A percentile compares a stretch with the other conserved stretches of the same genome.
These are phyloP conservation scores for Ascochyta lentis DNA, from an alignment of 2,329 filamentous ascomycete genomes.

Conservation along the genomic window DNA sequence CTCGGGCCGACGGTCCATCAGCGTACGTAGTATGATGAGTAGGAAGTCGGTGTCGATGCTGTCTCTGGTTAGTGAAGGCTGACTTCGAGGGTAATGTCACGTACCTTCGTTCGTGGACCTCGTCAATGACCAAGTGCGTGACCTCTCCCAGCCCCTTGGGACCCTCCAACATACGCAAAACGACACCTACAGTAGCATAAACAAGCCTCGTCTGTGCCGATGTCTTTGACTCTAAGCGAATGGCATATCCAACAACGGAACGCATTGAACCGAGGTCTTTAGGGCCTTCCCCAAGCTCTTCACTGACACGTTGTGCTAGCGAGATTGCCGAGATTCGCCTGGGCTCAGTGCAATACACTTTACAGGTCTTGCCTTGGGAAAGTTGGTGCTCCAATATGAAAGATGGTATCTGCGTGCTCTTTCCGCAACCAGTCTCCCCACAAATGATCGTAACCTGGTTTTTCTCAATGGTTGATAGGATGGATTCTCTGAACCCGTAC, in stretches of 20 bases:
- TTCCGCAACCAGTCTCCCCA: slow-evolving; percentile 95
- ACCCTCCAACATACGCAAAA: slow-evolving; percentile 96
- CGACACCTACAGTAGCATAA: slow-evolving; percentile 87
- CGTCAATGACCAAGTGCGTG: slow-evolving; percentile 94
- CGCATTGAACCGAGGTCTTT: slow-evolving; percentile 80
- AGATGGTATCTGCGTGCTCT: slow-evolving; percentile 96
- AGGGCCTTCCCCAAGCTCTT: slow-evolving; percentile 87
- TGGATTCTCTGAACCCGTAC: slow-evolving; percentile 80
- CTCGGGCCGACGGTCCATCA: slow-evolving; percentile 77
- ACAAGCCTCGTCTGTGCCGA: slow-evolving; percentile 82
- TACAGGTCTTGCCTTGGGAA: slow-evolving; percentile 78
- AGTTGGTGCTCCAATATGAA: slow-evolving; percentile 92
- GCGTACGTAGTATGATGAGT: slow-evolving; percentile 85
- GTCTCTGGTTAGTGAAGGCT: slow-evolving; percentile 18
- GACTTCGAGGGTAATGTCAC: neutral
- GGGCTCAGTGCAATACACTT: slow-evolving; percentile 94
- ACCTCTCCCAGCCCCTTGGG: slow-evolving; percentile 86
- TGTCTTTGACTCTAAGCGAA: slow-evolving; percentile 88
- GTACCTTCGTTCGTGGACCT: slow-evolving; percentile 84
- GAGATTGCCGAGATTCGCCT: slow-evolving; percentile 96
- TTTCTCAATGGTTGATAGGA: slow-evolving; percentile 76
- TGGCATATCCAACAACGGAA: slow-evolving; percentile 92
- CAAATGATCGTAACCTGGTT: slow-evolving; percentile 92
- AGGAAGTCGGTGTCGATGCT: slow-evolving; percentile 96
- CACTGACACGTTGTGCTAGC: slow-evolving; percentile 87